Percentiles rank a stretch among this genome's conserved stretches.
Conservation (phyloP, 306 rosid genomes). For the Crotalaria pallida region DNA sequence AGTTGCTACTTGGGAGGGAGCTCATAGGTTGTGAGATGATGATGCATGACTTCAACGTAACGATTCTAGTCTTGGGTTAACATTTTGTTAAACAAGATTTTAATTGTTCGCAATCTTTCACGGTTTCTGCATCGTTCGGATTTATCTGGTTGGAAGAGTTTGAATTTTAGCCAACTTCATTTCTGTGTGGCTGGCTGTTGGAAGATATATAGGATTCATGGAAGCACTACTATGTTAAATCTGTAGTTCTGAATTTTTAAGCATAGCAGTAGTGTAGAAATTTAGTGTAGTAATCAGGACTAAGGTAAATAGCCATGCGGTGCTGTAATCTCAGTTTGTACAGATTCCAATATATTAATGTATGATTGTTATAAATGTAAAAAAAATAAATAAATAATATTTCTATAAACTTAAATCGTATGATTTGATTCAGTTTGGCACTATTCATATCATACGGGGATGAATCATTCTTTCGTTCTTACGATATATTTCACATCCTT, state of each 20-base stretch:
- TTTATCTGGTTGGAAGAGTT: not conserved
- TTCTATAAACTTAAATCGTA: too few relatives aligned
- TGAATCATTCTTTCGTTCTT: too few relatives aligned
- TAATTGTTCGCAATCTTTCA: too few relatives aligned
- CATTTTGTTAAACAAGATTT: too few relatives aligned
- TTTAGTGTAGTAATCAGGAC: constrained; percentile 20
- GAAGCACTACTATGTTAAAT: constrained; percentile 12
- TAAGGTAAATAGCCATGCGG: not conserved
- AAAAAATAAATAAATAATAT: too few relatives aligned
- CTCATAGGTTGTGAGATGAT: constrained; percentile 27
- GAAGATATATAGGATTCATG: constrained; percentile 1
- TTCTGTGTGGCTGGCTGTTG: not conserved
- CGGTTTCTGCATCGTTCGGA: not conserved
- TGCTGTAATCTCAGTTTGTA: constrained; percentile 10
- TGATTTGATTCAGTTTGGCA: too few relatives aligned
- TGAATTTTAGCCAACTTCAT: not conserved
- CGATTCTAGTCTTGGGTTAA: not conserved
- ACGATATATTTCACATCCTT: too few relatives aligned
- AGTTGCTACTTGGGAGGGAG: constrained; percentile 43
- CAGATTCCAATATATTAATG: not conserved
- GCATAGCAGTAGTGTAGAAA: constrained; percentile 1
- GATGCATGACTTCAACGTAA: constrained; percentile 5
- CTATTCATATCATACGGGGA: too few relatives aligned
- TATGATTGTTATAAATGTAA: not conserved
- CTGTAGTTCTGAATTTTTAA: constrained; percentile 12